Evolutionary conservation across 805 yeast genomes (phyloP).

Genomic region (Schizosaccharomyces japonicus): DNA sequence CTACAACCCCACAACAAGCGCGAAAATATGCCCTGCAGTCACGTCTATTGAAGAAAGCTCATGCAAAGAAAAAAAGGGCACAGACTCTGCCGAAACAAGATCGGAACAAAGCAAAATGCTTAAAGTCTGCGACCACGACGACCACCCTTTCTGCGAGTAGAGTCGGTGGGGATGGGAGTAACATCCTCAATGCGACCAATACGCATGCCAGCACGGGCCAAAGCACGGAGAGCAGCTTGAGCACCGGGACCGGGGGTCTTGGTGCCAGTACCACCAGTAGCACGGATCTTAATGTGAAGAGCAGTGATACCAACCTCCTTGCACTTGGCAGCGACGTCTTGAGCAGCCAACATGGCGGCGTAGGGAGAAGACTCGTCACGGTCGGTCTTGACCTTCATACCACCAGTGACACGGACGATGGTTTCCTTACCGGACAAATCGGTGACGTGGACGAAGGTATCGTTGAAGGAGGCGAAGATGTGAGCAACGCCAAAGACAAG

Average conservation of each 20-base stretch:
- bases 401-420: slow-evolving; percentile 99
- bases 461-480: slow-evolving; percentile 98
- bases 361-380: slow-evolving; percentile 99
- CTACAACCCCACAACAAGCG: too few species aligned
- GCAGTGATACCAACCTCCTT: slow-evolving; percentile 99
- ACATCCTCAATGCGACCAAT: slow-evolving; percentile 99
- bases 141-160: slow-evolving; percentile 99
- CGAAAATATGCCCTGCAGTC: too few species aligned
- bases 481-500: slow-evolving; percentile 99
- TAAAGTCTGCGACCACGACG: slow-evolving; percentile 99
- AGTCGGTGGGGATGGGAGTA: slow-evolving; percentile 99
- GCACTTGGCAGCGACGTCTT: slow-evolving; percentile 96
- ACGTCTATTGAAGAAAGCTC: too few species aligned
- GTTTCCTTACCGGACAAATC: slow-evolving; percentile 98
- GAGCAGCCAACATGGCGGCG: slow-evolving; percentile 99
- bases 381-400: slow-evolving; percentile 99
- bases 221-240: slow-evolving; percentile 90
- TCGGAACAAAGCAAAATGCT: slow-evolving; percentile 11
- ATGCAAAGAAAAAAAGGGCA: too few species aligned
- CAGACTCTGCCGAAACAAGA: too few species aligned
- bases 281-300: slow-evolving; percentile 97
- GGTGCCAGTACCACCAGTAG: slow-evolving; percentile 99
- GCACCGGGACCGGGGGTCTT: slow-evolving; percentile 94
- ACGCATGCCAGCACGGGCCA: slow-evolving; percentile 98
- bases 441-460: slow-evolving; percentile 98